phyloP scores from a whole-genome alignment of 2,329 filamentous ascomycete genomes.

The Colletotrichum spaethianum region DNA sequence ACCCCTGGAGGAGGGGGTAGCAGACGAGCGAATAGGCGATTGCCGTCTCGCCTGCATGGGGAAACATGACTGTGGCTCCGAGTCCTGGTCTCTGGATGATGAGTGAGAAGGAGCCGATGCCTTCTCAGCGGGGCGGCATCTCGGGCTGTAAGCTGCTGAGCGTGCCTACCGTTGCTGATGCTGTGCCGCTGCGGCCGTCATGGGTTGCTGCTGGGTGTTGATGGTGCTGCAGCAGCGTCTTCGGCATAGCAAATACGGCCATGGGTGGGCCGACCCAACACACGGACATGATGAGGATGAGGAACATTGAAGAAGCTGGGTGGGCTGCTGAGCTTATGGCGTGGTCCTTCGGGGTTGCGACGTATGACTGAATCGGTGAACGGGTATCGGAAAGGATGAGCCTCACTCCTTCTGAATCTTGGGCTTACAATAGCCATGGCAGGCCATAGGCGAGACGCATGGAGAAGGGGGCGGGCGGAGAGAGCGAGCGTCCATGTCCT shows the following conservation, averaged over 20 bases:
- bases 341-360: conserved; percentile 24
- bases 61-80: conserved; percentile 17
- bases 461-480: conserved; percentile 34
- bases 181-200: neutral
- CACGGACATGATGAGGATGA: conserved; percentile 1
- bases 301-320: neutral
- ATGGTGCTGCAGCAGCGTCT: conserved; percentile 14
- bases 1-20: conserved; percentile 7
- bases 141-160: neutral
- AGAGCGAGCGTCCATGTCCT: conserved; percentile 16
- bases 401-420: conserved; percentile 6
- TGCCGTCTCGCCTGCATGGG: conserved; percentile 20
- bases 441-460: conserved; percentile 32
- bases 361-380: conserved; percentile 28
- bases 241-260: conserved; percentile 1
- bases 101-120: neutral
- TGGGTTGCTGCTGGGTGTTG: neutral
- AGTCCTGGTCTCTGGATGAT: conserved; percentile 22
- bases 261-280: conserved; percentile 23
- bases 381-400: conserved; percentile 28
- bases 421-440: conserved; percentile 10
- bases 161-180: neutral
- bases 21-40: conserved; percentile 18
- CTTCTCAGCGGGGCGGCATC: conserved; percentile 4
- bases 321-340: conserved; percentile 16